These are phyloP conservation scores for Pichia sp. DNA, from an alignment of 1,139 yeast genomes.

Conservation along the genomic window DNA sequence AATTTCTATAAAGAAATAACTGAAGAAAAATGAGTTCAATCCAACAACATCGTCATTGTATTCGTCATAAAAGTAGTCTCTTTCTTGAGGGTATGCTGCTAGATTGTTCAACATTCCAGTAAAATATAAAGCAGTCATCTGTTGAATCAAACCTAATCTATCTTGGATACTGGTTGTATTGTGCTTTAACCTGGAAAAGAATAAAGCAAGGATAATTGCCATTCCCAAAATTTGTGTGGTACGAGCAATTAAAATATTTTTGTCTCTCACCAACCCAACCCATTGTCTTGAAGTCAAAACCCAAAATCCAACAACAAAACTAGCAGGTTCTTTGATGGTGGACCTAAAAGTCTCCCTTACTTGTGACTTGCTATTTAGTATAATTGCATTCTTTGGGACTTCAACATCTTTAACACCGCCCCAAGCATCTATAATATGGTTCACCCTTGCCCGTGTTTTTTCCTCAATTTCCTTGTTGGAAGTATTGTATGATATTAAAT, in stretches of 20 bases:
- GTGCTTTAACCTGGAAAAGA: constrained; percentile 63
- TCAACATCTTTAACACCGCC: constrained; percentile 2
- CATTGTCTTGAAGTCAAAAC: constrained; percentile 44
- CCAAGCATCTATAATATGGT: constrained; percentile 41
- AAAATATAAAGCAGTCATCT: constrained; percentile 65
- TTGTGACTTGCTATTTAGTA: constrained; percentile 14
- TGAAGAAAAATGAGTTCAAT: constrained; percentile 56
- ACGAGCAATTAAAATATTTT: constrained; percentile 61
- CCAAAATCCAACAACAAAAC: constrained; percentile 35
- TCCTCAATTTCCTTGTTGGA: constrained; percentile 39
- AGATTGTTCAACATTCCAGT: constrained; percentile 77
- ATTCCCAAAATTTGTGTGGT: constrained; percentile 62
- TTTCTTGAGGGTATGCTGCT: constrained; percentile 70
- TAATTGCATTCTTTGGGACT: neutral
- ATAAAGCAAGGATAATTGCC: constrained; percentile 63
- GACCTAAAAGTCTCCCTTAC: constrained; percentile 24
- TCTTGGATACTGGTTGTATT: constrained; percentile 57
- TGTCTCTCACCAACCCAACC: constrained; percentile 54
- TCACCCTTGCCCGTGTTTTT: constrained; percentile 39
- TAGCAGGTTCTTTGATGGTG: constrained; percentile 31
- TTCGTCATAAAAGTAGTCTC: constrained; percentile 75
- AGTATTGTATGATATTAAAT: constrained; percentile 58
- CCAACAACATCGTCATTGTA: constrained; percentile 71
- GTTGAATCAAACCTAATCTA: constrained; percentile 73
- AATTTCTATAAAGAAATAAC: constrained; percentile 65